Base-by-base conservation (phyloP, 2,329 filamentous ascomycete species). In the Aspergillus niger region DNA sequence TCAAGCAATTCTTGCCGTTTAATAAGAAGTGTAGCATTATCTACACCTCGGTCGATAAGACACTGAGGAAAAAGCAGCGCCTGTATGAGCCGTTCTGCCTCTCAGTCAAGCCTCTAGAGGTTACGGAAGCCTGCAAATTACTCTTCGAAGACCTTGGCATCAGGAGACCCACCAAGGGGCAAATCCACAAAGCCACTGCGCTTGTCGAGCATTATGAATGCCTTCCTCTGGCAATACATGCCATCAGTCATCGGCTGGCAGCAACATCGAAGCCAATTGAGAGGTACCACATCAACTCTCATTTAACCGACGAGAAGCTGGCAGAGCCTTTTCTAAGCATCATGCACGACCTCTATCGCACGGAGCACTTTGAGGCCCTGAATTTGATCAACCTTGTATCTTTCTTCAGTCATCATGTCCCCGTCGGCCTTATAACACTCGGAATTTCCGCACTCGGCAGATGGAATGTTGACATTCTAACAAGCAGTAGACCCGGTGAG, bases 221-320 rank as follows among this genome's bases (percentile, higher is more conserved):
- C 57, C 76, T 91, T 13, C 88, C 89, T 0, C 77, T 90, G 6
- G 89, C 89, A 63, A 88, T 91, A 20, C 87, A 90, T 66, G 85
- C 87, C 0, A 85, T 88, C 2, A 86, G 86, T 1, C 83, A 86
- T 63, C 82, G 87, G 36, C 76, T 90, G 13, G 86, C 84, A 58
- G 82, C 83, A 2, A 87, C 85, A 0, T 78, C 81, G 17, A 87
- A 88, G 63, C 85, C 87, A 0, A 77, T 90, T 3, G 82, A 84
- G 1, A 85, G 81, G 63, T 90, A 88, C 62, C 75, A 73, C 36
- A 75, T 87, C n/a, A 80, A 81, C 61, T 82, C 82, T 1, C 87
- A 85, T 60, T 77, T 81, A 41, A 83, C 80, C 1, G 82, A 85
- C 47, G 82, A 84, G 5, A 84, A 83, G 62, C 80, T 86, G 0